These are phyloP conservation scores for Eucalyptus camaldulensis DNA, from an alignment of 345 rosid genomes.

Conservation along the genomic window DNA sequence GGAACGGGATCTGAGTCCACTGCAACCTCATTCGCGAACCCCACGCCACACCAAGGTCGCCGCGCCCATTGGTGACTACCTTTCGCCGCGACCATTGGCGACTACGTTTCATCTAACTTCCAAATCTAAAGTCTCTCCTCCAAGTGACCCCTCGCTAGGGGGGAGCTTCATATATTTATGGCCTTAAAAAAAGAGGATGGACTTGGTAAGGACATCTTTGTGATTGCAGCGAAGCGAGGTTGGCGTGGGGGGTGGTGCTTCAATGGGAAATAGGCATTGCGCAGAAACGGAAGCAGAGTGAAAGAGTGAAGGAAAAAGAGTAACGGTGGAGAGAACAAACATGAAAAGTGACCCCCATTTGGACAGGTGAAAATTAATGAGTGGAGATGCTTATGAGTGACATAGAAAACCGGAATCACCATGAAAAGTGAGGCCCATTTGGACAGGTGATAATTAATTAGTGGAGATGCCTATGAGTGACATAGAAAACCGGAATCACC, in stretches of 20 bases:
- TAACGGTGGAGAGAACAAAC: neutral
- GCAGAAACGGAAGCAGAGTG: neutral
- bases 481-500: neutral
- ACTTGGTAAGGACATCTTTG: neutral
- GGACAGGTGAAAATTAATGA: neutral
- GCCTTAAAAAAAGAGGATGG: neutral
- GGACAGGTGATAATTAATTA: neutral
- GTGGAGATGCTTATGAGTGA: neutral
- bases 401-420: no score
- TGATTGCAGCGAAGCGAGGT: neutral
- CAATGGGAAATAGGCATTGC: neutral
- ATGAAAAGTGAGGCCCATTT: neutral
- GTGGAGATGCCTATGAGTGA: neutral
- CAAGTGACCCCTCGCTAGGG: neutral
- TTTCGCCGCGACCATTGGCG: no score
- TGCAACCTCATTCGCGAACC: neutral
- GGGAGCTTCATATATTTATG: neutral
- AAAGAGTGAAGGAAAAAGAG: neutral
- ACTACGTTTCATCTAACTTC: neutral
- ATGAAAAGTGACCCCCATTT: neutral
- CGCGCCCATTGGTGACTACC: neutral
- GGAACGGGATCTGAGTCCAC: no score
- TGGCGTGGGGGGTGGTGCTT: neutral
- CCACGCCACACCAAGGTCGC: neutral
- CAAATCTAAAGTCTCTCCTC: neutral